A percentile compares a stretch with the other conserved stretches of the same genome.
Evolutionary conservation across 2,329 filamentous ascomycete genomes (phyloP).

Genomic region (Rasamsonia emersonii): DNA sequence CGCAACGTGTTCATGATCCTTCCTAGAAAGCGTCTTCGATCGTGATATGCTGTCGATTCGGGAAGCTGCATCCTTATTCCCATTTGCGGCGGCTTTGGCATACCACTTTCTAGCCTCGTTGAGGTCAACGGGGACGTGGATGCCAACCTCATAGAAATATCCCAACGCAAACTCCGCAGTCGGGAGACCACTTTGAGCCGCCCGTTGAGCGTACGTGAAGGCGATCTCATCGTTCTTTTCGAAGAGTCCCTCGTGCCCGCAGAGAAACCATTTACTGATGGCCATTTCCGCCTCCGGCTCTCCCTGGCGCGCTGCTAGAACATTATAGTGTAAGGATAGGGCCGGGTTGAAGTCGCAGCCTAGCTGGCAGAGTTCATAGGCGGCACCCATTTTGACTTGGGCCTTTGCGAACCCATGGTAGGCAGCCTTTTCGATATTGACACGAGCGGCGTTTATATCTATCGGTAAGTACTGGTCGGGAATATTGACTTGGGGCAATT

Average conservation of each 20-base stretch:
- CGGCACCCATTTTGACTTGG: slow-evolving; percentile 93
- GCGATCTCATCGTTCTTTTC: slow-evolving; percentile 93
- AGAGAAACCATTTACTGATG: slow-evolving; percentile 97
- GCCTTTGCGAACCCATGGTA: slow-evolving; percentile 94
- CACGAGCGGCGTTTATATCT: slow-evolving; percentile 64
- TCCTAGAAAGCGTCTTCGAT: slow-evolving; percentile 75
- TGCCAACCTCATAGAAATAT: slow-evolving; percentile 96
- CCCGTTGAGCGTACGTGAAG: slow-evolving; percentile 81
- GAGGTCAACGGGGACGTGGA: slow-evolving; percentile 76
- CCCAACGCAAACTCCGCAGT: slow-evolving; percentile 95
- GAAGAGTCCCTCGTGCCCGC: slow-evolving; percentile 85
- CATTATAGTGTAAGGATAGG: slow-evolving; percentile 90
- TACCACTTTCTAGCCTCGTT: slow-evolving; percentile 85
- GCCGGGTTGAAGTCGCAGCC: slow-evolving; percentile 92
- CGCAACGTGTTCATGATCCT: slow-evolving; percentile 87
- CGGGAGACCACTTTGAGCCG: slow-evolving; percentile 69
- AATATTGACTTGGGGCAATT: slow-evolving; percentile 81
- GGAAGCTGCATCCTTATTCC: slow-evolving; percentile 77
- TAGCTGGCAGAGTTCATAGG: slow-evolving; percentile 88
- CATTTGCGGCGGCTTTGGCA: slow-evolving; percentile 75
- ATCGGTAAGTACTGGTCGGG: slow-evolving; percentile 63
- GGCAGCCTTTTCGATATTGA: slow-evolving; percentile 93
- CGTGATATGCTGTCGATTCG: slow-evolving; percentile 77
- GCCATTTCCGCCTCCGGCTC: slow-evolving; percentile 91
- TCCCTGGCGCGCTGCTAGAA: slow-evolving; percentile 81